Evolutionary conservation across 2,329 filamentous ascomycete genomes (phyloP).

Genomic region (Thermothelomyces thermophilus): DNA sequence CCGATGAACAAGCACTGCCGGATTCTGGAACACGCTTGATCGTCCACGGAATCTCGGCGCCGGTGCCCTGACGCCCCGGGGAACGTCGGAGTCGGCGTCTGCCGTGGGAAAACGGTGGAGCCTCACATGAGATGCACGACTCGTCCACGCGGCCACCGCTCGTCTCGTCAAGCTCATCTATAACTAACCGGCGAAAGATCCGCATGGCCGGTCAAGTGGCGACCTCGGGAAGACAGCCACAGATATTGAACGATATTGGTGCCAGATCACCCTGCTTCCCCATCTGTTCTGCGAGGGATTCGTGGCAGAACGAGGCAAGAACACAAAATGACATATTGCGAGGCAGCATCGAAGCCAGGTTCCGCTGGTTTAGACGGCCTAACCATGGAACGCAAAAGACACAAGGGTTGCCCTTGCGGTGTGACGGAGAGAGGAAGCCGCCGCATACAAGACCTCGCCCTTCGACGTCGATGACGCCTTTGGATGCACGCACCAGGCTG

Average conservation of each 20-base stretch:
- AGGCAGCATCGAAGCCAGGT: too few relatives aligned
- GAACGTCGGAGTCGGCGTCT: background rate
- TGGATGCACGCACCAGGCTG: too few relatives aligned
- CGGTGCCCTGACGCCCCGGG: slow-evolving; percentile 2
- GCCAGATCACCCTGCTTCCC: background rate
- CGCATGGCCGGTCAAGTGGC: slow-evolving; percentile 2
- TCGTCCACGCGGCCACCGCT: background rate
- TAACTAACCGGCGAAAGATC: slow-evolving; percentile 1
- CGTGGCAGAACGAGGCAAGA: background rate
- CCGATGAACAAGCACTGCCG: slow-evolving; percentile 11
- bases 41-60: slow-evolving; percentile 7
- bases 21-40: slow-evolving; percentile 9
- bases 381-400: too few relatives aligned
- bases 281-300: background rate
- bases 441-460: too few relatives aligned
- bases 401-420: too few relatives aligned
- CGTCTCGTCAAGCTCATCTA: slow-evolving; percentile 4
- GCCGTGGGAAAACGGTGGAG: background rate
- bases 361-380: too few relatives aligned
- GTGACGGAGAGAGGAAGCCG: too few relatives aligned
- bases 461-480: too few relatives aligned
- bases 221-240: background rate
- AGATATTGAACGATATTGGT: slow-evolving; percentile 9
- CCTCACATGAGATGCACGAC: slow-evolving; percentile 3
- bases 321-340: background rate